A percentile compares a stretch with the other conserved stretches of the same genome.
These are phyloP conservation scores for Stylosanthes scabra DNA, from an alignment of 331 rosid species.

Conservation along the genomic window DNA sequence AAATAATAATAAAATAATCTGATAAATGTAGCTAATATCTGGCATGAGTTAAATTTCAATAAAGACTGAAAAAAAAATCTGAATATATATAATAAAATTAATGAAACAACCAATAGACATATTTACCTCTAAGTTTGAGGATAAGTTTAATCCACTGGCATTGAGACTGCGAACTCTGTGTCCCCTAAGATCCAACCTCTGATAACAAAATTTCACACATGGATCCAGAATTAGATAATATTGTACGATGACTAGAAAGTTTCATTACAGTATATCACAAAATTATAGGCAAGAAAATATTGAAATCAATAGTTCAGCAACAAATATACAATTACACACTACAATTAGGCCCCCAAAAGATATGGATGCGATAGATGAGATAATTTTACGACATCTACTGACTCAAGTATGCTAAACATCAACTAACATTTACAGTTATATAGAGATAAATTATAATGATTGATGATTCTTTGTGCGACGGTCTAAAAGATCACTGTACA, in stretches of 20 bases:
- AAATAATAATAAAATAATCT: no score
- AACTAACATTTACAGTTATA: constrained; percentile 17
- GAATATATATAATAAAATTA: not conserved
- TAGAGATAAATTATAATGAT: constrained; percentile 22
- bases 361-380: not conserved
- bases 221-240: constrained; percentile 35
- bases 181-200: constrained; percentile 99
- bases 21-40: not conserved
- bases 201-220: constrained; percentile 39
- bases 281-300: constrained; percentile 17
- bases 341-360: not conserved
- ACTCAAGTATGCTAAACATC: constrained; percentile 19
- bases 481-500: constrained; percentile 8
- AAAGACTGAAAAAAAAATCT: constrained; percentile 4
- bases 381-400: constrained; percentile 16
- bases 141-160: constrained; percentile 89
- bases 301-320: constrained; percentile 13
- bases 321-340: constrained; percentile 26
- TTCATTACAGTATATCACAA: constrained; percentile 25
- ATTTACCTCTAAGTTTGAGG: constrained; percentile 90
- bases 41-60: constrained; percentile 22
- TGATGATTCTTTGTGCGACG: not conserved
- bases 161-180: constrained; percentile 93
- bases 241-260: not conserved
- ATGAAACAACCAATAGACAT: constrained; percentile 17